Conservation (phyloP, 805 yeast species). For the Candida fluviatilis region DNA sequence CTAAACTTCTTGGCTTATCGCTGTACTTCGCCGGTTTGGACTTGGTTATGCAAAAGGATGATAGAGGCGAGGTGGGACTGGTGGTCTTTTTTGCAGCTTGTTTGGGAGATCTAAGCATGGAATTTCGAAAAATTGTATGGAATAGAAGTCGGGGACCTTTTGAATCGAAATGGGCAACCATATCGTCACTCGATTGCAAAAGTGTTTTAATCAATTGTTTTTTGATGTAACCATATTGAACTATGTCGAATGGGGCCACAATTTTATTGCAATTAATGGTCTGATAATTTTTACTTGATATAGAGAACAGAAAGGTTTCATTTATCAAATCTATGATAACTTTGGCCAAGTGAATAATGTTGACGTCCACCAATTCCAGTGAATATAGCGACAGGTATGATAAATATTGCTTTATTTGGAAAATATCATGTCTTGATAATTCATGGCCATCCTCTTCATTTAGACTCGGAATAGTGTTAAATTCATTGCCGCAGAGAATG, state of each 20-base stretch:
- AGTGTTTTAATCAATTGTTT: constrained; percentile 23
- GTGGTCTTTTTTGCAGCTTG: constrained; percentile 7
- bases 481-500: constrained; percentile 31
- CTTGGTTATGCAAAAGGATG: constrained; percentile 3
- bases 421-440: constrained; percentile 24
- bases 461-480: constrained; percentile 16
- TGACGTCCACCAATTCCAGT: constrained; percentile 37
- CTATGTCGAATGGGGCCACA: constrained; percentile 10
- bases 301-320: constrained; percentile 21
- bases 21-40: background rate
- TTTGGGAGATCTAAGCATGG: constrained; percentile 6
- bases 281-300: constrained; percentile 20
- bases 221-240: constrained; percentile 19
- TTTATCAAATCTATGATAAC: constrained; percentile 30
- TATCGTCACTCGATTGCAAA: constrained; percentile 23
- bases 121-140: constrained; percentile 11
- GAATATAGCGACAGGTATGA: constrained; percentile 48
- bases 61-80: constrained; percentile 5
- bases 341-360: constrained; percentile 23
- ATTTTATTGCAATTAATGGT: constrained; percentile 15
- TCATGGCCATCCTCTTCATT: background rate
- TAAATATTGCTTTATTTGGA: constrained; percentile 46
- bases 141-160: constrained; percentile 27
- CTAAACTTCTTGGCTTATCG: background rate
- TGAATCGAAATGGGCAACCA: constrained; percentile 22